These are phyloP conservation scores for Herpotrichia juniperi DNA, from an alignment of 2,329 filamentous ascomycete genomes.

Conservation along the genomic window DNA sequence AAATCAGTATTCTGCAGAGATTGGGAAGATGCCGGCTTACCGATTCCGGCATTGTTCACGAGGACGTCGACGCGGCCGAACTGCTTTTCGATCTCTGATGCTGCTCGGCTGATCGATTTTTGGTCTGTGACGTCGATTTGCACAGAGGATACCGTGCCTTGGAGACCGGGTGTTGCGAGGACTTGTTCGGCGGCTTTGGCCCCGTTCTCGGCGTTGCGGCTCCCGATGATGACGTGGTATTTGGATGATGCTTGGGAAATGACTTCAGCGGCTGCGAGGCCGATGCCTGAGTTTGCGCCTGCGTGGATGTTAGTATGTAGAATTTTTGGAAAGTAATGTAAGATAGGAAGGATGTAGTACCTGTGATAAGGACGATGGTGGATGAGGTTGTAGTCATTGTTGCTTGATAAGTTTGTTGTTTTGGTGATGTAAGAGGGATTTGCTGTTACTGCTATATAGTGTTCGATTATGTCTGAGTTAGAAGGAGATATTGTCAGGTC, in stretches of 20 bases:
- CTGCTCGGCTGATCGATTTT: slow-evolving; percentile 4
- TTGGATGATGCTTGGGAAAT: not conserved
- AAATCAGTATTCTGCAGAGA: too few species aligned
- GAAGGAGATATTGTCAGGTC: too few species aligned
- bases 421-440: too few species aligned
- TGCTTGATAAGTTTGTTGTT: too few species aligned
- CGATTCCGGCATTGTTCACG: slow-evolving; percentile 11
- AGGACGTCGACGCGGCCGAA: slow-evolving; percentile 1
- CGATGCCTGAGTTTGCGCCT: slow-evolving; percentile 10
- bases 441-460: too few species aligned
- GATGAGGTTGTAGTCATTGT: too few species aligned
- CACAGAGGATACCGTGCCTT: not conserved
- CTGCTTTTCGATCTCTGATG: not conserved
- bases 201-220: not conserved
- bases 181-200: not conserved
- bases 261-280: slow-evolving; percentile 2
- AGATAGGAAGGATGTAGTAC: too few species aligned
- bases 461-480: too few species aligned
- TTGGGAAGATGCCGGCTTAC: too few species aligned
- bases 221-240: slow-evolving; percentile 3
- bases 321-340: too few species aligned
- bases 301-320: too few species aligned
- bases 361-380: too few species aligned
- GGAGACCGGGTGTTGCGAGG: not conserved
- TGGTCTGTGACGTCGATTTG: slow-evolving; percentile 6